These are phyloP conservation scores for Eucalyptus regnans DNA, from an alignment of 345 rosid species.

Conservation along the genomic window DNA sequence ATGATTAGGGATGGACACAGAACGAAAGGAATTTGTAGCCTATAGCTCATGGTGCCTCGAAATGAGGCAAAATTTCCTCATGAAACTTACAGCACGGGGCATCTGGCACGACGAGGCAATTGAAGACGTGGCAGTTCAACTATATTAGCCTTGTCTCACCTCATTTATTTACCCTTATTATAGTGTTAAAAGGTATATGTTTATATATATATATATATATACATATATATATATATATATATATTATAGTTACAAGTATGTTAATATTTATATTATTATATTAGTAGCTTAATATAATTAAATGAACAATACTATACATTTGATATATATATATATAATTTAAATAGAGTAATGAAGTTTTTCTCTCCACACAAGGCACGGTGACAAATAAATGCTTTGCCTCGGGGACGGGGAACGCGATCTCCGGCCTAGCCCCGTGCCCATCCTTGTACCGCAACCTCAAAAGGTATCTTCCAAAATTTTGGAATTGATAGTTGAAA, in stretches of 20 bases:
- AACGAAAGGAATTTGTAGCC: not conserved
- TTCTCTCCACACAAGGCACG: not conserved
- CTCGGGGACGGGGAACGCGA: not conserved
- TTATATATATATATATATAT: no score
- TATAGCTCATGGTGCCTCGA: not conserved
- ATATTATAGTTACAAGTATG: not conserved
- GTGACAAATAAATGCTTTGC: not conserved
- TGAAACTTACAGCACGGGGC: not conserved
- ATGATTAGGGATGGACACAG: not conserved
- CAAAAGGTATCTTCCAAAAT: not conserved
- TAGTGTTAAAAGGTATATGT: not conserved
- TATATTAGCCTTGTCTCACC: not conserved
- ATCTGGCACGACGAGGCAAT: not conserved
- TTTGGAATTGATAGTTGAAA: not conserved
- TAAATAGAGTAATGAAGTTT: not conserved
- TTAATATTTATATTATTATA: not conserved
- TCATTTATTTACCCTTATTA: not conserved
- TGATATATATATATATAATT: not conserved
- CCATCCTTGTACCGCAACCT: not conserved
- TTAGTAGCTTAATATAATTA: not conserved
- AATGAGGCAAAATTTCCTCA: not conserved
- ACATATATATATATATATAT: no score
- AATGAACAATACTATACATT: not conserved
- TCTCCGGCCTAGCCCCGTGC: not conserved
- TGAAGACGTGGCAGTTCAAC: not conserved